phyloP scores from a whole-genome alignment of 1,284 basidiomycete species.

The Trichosporon coremiiforme region DNA sequence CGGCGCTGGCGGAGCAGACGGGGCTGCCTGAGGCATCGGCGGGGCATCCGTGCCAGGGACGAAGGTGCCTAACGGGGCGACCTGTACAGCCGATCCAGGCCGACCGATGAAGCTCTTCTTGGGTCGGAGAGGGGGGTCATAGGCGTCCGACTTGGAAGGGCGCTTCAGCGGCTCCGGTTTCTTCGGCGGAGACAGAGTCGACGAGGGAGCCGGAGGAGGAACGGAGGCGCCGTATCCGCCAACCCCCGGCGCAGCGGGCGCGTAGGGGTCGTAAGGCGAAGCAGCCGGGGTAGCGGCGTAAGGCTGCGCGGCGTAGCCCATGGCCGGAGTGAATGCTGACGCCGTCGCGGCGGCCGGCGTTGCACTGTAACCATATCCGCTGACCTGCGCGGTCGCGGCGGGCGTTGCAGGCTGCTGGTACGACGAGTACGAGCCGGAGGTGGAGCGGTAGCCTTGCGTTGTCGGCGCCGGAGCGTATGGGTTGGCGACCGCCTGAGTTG shows the following conservation, averaged over 20 bases:
- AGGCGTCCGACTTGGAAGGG: constrained; percentile 47
- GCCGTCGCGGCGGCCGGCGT: neutral
- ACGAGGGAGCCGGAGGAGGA: constrained; percentile 21
- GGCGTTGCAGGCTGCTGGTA: constrained; percentile 12
- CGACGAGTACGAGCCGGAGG: neutral
- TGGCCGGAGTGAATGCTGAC: constrained; percentile 1
- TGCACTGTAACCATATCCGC: constrained; percentile 3
- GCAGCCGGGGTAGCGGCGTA: constrained; percentile 10
- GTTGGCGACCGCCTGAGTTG: constrained; percentile 21
- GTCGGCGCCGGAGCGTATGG: constrained; percentile 25
- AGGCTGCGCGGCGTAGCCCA: neutral
- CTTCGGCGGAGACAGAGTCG: constrained; percentile 22
- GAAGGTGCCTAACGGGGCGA: neutral
- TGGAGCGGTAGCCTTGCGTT: constrained; percentile 6
- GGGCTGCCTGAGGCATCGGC: constrained; percentile 23
- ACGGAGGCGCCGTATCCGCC: constrained; percentile 32
- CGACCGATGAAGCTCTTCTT: constrained; percentile 45
- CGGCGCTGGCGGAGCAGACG: constrained; percentile 31
- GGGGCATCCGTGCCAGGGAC: constrained; percentile 24
- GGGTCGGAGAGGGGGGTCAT: constrained; percentile 49
- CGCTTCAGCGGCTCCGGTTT: constrained; percentile 41
- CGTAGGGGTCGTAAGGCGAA: constrained; percentile 37
- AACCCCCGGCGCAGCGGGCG: constrained; percentile 29
- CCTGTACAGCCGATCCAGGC: constrained; percentile 1
- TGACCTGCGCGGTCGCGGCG: neutral